Base-by-base conservation (phyloP, 108 stramenopile species). In the Nitzschia putrida region DNA sequence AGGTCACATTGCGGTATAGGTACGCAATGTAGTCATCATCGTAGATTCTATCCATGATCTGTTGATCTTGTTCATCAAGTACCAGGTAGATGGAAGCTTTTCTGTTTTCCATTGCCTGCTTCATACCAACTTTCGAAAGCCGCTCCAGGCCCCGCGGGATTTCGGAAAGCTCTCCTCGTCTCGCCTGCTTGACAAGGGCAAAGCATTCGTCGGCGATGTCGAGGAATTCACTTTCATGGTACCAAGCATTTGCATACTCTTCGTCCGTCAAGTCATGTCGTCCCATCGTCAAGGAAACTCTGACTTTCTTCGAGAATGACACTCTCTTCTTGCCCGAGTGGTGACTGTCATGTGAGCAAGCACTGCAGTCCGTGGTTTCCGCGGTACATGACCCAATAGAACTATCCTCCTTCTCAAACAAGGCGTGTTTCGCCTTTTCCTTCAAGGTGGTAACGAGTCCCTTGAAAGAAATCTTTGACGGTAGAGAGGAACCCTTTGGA, bases 121-220 rank as follows among this genome's bases (percentile, higher is more conserved):
- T 7, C 16, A 11, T n/a, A 20, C 61, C 38, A 10, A 63, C 44
- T 14, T 21, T 16, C 18, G 44, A 44, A n/a, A 44, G 42, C 8
- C 12, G 11, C 40, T 63, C 61, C n/a, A 63, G 44, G 21, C 61
- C 61, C 3, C 61, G 42, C 2, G 61, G 38, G 29, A 59, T 26
- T 59, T 59, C 38, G 7, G 12, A 6, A 10, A 9, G n/a, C 40
- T 38, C 42, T 8, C 25, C 43, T 10, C 44, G 44, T 18, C 45
- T 39, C 38, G 44, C 18, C 22, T 47, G 43, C 29, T 63, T 16
- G 24, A 63, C 23, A n/a, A 21, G 61, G 12, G 43, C 44, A 43
- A 8, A 23, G 23, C 61, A 63, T 1, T 41, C 16, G 12, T 24
- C 9, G n/a, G 44, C n/a, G 8, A 63, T 63, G 18, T 63, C 61